Conservation (phyloP, 768 basidiomycete genomes). For the Imleria badia region DNA sequence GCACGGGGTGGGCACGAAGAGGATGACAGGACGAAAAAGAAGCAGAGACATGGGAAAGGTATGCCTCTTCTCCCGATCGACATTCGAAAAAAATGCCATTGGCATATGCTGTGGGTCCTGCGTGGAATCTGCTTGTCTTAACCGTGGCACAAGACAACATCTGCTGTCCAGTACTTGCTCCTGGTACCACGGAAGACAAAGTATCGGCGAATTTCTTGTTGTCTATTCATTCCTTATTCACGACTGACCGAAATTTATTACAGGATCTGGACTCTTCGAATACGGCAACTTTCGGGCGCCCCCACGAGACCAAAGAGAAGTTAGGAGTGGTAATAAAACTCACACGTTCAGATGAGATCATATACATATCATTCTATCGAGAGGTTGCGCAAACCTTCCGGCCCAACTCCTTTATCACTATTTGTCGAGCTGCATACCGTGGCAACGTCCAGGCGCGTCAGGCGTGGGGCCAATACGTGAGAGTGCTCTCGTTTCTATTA, state of each 20-base stretch:
- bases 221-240: not conserved
- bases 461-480: conserved; percentile 7
- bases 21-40: conserved; percentile 47
- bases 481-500: conserved; percentile 6
- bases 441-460: conserved; percentile 3
- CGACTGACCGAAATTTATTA: conserved; percentile 8
- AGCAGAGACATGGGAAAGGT: conserved; percentile 48
- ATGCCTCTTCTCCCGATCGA: conserved; percentile 7
- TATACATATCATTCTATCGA: conserved; percentile 8
- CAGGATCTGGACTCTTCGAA: conserved; percentile 38
- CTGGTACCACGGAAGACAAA: conserved; percentile 1
- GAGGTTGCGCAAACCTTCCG: not conserved
- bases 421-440: conserved; percentile 3
- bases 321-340: conserved; percentile 70
- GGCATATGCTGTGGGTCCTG: not conserved
- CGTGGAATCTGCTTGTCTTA: conserved; percentile 9
- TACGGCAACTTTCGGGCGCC: conserved; percentile 65
- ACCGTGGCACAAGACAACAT: not conserved
- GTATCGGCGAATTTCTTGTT: conserved; percentile 2
- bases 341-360: conserved; percentile 58
- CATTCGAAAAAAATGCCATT: not conserved
- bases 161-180: not conserved
- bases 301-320: conserved; percentile 61
- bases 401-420: not conserved
- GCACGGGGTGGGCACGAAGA: conserved; percentile 23